A percentile compares a stretch with the other conserved stretches of the same genome.
These are phyloP conservation scores for Mortierella sp. DNA, from an alignment of 371 early-diverging fungal species.

Conservation along the genomic window DNA sequence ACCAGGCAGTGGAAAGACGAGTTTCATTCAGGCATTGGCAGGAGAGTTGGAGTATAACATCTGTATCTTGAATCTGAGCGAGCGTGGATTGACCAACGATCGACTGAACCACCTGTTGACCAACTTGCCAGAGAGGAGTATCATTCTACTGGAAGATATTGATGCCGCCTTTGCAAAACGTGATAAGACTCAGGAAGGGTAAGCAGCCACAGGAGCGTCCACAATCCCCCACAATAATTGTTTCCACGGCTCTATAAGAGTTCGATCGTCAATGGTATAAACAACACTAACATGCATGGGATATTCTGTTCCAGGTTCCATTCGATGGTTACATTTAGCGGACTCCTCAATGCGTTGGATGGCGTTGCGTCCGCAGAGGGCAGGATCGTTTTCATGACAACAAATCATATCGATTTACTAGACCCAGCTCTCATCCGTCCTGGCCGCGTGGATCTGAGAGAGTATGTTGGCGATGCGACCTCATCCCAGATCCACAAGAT, in stretches of 20 bases:
- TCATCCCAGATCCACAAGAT: constrained; percentile 80
- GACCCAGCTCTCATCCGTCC: constrained; percentile 99
- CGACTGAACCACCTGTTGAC: constrained; percentile 93
- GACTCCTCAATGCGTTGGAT: constrained; percentile 98
- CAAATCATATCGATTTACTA: constrained; percentile 96
- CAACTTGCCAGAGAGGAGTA: constrained; percentile 93
- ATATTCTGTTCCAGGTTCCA: constrained; percentile 62
- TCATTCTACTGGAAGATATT: constrained; percentile 98
- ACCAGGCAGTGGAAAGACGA: constrained; percentile 99
- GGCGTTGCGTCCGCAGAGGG: constrained; percentile 99
- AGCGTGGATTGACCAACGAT: constrained; percentile 96
- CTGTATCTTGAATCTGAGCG: constrained; percentile 94
- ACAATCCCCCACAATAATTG: no score
- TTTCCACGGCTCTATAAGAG: no score
- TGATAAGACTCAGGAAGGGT: constrained; percentile 57
- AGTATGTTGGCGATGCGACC: constrained; percentile 88
- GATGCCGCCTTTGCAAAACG: constrained; percentile 96
- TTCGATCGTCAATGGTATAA: no score
- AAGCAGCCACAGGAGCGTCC: constrained; percentile 4
- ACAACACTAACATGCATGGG: no score
- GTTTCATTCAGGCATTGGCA: constrained; percentile 98
- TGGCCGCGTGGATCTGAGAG: constrained; percentile 97
- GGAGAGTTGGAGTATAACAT: constrained; percentile 98
- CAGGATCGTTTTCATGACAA: constrained; percentile 98
- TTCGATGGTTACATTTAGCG: constrained; percentile 98